Evolutionary conservation across 768 basidiomycete species (phyloP), one percentile per base, ranked within the genome.

Genomic region (Auricularia cornea): DNA sequence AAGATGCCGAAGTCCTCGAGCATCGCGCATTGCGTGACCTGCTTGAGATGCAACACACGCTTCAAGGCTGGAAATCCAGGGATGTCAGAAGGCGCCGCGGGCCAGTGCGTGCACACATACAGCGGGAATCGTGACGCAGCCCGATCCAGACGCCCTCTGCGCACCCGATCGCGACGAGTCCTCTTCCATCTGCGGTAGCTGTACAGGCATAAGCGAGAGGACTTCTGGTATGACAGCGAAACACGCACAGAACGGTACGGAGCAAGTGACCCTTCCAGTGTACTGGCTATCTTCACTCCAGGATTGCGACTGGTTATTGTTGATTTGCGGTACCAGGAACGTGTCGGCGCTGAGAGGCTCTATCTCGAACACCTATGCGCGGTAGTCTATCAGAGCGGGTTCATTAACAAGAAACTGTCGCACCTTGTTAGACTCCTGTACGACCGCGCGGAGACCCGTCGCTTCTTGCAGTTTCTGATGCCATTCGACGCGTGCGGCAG

Each of bases 101-200:
- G 23, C 23, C 11, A 57, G 28, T 6, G 44, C 44, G 20, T 14
- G 40, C 61, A 65, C 8, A 69, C 86, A 65, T 73, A 93, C 92
- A 94, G 71, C 83, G 79, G 2, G 94, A 88, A 73, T 96, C 90
- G 66, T 92, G 90, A 44, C 91, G 83, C 73, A 94, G 88, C 0
- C 94, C 94, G 64, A 97, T 94, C 90, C 92, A 97, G 26, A 97
- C 90, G 32, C 97, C 97, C 70, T 97, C 94, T 0, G 90, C 88
- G 72, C 94, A 97, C 8, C 95, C 97, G 68, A 98, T 87, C 0
- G 95, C 93, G 44, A 98, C 90, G 16, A 99, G 80, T 14, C 85
- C 85, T 29, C 93, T 85, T 4, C 89, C 88, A 71, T 98, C 94
- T 4, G 87, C 79, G 4, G 91, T 94, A 65, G 83, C 92, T 96